Evolutionary conservation across 139 green algal species (phyloP).

Genomic region (Coelastrella sp.): DNA sequence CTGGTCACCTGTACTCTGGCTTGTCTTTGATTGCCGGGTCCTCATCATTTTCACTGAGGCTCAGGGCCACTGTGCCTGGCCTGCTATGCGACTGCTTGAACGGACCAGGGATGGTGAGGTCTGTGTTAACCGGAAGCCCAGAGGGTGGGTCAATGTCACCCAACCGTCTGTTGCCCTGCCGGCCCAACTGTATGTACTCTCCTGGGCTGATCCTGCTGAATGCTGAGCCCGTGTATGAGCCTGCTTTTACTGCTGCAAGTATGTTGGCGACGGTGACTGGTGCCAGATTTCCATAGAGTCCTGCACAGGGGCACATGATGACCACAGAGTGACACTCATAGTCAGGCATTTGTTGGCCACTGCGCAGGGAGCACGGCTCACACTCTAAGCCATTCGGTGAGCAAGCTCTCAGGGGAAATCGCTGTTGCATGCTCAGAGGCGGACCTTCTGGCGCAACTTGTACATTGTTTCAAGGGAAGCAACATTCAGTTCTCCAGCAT

Average conservation of each 20-base stretch:
- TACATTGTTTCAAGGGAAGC: not conserved
- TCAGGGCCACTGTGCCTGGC: slow-evolving; percentile 75
- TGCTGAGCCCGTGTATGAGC: slow-evolving; percentile 50
- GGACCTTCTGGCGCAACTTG: not conserved
- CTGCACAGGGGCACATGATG: slow-evolving; percentile 20
- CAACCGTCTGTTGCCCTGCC: slow-evolving; percentile 60
- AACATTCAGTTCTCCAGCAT: no score
- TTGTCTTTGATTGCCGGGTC: slow-evolving; percentile 55
- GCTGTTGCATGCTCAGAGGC: not conserved
- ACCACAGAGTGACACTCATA: no score
- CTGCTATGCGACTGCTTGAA: slow-evolving; percentile 66
- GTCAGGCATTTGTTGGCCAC: no score
- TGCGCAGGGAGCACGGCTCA: no score
- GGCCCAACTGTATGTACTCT: slow-evolving; percentile 70
- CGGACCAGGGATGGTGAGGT: slow-evolving; percentile 50
- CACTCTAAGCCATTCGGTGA: no score
- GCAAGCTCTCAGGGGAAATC: no score
- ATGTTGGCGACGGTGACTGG: slow-evolving; percentile 68
- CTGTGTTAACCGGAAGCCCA: slow-evolving; percentile 60
- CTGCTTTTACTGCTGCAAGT: slow-evolving; percentile 48
- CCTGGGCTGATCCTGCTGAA: slow-evolving; percentile 65
- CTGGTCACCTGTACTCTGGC: slow-evolving; percentile 43
- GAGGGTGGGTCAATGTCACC: slow-evolving; percentile 62
- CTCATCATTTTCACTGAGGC: slow-evolving; percentile 73
- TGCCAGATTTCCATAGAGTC: slow-evolving; percentile 69